A percentile compares a stretch with the other conserved stretches of the same genome.
Conservation (phyloP, 164 flowering plant genomes). For the Tetracentron sinense region DNA sequence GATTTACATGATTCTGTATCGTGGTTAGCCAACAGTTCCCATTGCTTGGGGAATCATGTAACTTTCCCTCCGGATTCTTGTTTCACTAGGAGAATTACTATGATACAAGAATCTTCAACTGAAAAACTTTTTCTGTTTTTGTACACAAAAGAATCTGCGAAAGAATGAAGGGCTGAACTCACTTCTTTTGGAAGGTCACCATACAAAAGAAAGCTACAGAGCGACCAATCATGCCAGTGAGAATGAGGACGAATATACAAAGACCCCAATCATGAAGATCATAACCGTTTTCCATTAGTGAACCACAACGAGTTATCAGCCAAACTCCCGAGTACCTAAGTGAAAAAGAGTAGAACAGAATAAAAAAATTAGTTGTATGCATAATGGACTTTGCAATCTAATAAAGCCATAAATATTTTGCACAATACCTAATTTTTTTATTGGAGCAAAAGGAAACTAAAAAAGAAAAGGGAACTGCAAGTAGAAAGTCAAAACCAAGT, state of each 20-base stretch:
- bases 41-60: not conserved
- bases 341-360: not conserved
- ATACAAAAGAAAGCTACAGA: conserved; percentile 58
- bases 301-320: conserved; percentile 87
- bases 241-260: conserved; percentile 52
- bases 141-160: conserved; percentile 3
- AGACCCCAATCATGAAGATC: conserved; percentile 58
- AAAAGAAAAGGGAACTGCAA: no score
- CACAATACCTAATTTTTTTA: not conserved
- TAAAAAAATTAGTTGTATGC: not conserved
- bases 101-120: conserved; percentile 7
- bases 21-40: not conserved
- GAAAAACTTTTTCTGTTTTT: conserved; percentile 2
- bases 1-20: not conserved
- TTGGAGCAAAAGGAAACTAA: no score
- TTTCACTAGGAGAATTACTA: not conserved
- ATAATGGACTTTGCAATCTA: not conserved
- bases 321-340: conserved; percentile 89
- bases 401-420: no score
- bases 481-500: no score
- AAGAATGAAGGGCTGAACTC: conserved; percentile 21
- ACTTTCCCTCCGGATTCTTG: not conserved
- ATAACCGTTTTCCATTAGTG: conserved; percentile 52
- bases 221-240: conserved; percentile 54
- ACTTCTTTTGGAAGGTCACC: conserved; percentile 66